These are phyloP conservation scores for Zymoseptoria brevis DNA, from an alignment of 2,329 filamentous ascomycete species.

Conservation along the genomic window DNA sequence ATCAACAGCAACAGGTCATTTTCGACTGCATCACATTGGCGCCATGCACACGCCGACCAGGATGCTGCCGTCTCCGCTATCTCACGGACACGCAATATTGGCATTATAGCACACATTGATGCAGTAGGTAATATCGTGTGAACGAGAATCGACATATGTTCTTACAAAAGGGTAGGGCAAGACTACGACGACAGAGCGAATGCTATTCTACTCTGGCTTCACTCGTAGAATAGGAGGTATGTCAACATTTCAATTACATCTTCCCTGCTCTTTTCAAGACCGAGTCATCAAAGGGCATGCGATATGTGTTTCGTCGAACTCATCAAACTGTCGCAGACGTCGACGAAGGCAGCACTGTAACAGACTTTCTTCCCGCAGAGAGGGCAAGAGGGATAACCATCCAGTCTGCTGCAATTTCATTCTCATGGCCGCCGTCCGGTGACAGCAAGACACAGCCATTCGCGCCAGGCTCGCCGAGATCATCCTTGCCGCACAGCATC, in stretches of 20 bases:
- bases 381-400: conserved; percentile 91
- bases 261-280: not conserved
- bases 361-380: conserved; percentile 91
- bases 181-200: conserved; percentile 96
- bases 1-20: conserved; percentile 1
- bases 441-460: conserved; percentile 16
- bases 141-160: not conserved
- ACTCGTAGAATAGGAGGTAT: conserved; percentile 72
- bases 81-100: conserved; percentile 73
- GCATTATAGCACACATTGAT: conserved; percentile 98
- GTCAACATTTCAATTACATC: not conserved
- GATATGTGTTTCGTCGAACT: not conserved
- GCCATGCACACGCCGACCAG: conserved; percentile 1
- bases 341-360: conserved; percentile 92
- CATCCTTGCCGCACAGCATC: conserved; percentile 57
- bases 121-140: conserved; percentile 46
- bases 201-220: conserved; percentile 93
- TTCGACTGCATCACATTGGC: conserved; percentile 2
- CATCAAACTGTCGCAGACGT: conserved; percentile 53
- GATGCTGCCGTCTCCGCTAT: conserved; percentile 1
- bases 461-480: conserved; percentile 34
- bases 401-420: conserved; percentile 92
- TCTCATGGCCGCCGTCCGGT: conserved; percentile 70
- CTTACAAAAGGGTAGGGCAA: conserved; percentile 56
- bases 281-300: not conserved